Conservation (phyloP, 345 rosid species). For the Acer negundo region DNA sequence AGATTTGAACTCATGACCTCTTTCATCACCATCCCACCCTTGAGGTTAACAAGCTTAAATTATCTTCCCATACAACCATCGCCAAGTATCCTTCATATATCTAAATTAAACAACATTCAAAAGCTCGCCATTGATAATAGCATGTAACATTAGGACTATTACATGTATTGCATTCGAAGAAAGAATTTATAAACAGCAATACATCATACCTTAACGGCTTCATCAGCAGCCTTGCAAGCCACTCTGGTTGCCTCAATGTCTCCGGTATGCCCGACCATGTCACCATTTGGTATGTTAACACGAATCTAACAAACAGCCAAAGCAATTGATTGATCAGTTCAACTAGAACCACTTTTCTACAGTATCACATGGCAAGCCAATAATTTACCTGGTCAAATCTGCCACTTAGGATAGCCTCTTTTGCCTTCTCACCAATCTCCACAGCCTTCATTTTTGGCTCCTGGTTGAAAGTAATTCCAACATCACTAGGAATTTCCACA, state of each 20-base stretch:
- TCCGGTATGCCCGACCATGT: conserved; percentile 99
- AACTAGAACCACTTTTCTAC: neutral
- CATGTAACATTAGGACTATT: neutral
- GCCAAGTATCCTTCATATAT: neutral
- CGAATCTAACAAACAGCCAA: conserved; percentile 54
- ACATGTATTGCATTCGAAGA: neutral
- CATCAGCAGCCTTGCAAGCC: conserved; percentile 92
- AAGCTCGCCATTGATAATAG: neutral
- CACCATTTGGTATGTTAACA: conserved; percentile 87
- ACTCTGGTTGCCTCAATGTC: conserved; percentile 82
- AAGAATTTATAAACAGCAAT: neutral
- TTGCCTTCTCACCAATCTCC: conserved; percentile 86
- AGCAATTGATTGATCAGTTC: conserved; percentile 6
- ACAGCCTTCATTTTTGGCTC: conserved; percentile 95
- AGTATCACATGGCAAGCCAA: conserved; percentile 6
- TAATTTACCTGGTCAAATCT: conserved; percentile 78
- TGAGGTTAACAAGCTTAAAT: neutral
- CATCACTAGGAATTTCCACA: conserved; percentile 92
- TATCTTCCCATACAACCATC: conserved; percentile 8
- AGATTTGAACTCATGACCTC: neutral
- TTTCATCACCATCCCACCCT: neutral
- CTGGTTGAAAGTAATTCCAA: conserved; percentile 86
- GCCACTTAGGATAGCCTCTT: conserved; percentile 80
- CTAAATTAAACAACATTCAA: neutral
- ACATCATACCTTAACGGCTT: conserved; percentile 76